These are phyloP conservation scores for Penicillium paxilli DNA, from an alignment of 495 filamentous ascomycete genomes.

Conservation along the genomic window DNA sequence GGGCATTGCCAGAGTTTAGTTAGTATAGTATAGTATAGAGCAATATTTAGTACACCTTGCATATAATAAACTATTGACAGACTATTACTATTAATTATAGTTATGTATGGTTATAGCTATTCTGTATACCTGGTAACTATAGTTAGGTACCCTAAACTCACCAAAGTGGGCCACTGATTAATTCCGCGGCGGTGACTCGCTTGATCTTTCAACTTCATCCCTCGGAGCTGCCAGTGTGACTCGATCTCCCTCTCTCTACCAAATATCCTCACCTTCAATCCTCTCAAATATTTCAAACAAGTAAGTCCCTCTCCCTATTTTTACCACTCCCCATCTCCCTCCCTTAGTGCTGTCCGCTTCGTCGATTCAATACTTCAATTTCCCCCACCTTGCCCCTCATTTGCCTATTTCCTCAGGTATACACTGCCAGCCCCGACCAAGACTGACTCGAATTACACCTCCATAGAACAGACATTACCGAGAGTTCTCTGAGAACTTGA, in stretches of 20 bases:
- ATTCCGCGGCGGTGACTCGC: slow-evolving; percentile 9
- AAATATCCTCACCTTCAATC: neutral
- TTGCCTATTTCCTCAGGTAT: no score
- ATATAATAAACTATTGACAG: no score
- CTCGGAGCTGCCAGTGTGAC: no score
- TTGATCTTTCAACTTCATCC: no score
- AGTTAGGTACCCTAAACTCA: neutral
- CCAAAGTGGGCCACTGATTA: slow-evolving; percentile 12
- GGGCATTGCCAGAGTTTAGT: slow-evolving; percentile 27
- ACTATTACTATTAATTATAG: no score
- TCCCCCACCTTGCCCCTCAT: neutral
- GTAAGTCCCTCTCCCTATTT: neutral
- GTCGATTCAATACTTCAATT: neutral
- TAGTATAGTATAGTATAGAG: no score
- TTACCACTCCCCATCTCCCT: no score
- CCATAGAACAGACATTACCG: no score
- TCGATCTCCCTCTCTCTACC: neutral
- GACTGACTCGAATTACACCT: neutral
- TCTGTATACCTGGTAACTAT: no score
- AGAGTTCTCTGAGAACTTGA: no score
- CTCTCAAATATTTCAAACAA: neutral
- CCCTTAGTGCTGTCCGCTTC: neutral
- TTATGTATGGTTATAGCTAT: no score
- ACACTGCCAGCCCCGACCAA: neutral
- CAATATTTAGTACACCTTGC: no score